These are phyloP conservation scores for Diaporthe capsici DNA, from an alignment of 2,329 filamentous ascomycete species.

Conservation along the genomic window DNA sequence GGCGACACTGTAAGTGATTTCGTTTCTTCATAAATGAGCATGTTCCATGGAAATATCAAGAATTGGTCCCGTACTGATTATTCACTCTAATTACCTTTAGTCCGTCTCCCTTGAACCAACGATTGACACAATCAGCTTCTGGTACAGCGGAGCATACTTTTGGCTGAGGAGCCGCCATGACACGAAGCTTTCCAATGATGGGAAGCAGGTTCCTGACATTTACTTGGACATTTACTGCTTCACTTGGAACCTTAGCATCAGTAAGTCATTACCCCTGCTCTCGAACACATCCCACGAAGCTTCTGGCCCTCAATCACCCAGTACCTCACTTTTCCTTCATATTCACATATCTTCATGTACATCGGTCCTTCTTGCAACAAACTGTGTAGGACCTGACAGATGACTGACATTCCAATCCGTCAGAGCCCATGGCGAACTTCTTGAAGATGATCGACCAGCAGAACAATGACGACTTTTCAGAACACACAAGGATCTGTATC, in stretches of 20 bases:
- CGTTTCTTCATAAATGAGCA: not conserved
- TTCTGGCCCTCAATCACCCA: not conserved
- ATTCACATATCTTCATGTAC: not conserved
- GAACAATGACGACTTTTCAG: slow-evolving; percentile 25
- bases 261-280: not conserved
- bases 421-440: slow-evolving; percentile 13
- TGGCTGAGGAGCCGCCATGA: not conserved
- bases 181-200: slow-evolving; percentile 1
- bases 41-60: not conserved
- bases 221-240: slow-evolving; percentile 45
- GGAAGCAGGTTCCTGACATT: slow-evolving; percentile 45
- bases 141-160: not conserved
- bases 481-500: not conserved
- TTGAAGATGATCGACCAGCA: slow-evolving; percentile 12
- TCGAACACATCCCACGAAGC: not conserved
- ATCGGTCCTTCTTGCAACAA: not conserved
- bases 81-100: not conserved
- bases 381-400: not conserved
- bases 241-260: slow-evolving; percentile 31
- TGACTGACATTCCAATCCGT: not conserved
- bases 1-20: not conserved
- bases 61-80: not conserved
- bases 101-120: not conserved
- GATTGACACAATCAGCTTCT: not conserved
- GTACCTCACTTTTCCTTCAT: not conserved